Percentiles rank a stretch among this genome's conserved stretches.
Evolutionary conservation across 495 filamentous ascomycete species (phyloP).

Genomic region (Aspergillus cavernicola): DNA sequence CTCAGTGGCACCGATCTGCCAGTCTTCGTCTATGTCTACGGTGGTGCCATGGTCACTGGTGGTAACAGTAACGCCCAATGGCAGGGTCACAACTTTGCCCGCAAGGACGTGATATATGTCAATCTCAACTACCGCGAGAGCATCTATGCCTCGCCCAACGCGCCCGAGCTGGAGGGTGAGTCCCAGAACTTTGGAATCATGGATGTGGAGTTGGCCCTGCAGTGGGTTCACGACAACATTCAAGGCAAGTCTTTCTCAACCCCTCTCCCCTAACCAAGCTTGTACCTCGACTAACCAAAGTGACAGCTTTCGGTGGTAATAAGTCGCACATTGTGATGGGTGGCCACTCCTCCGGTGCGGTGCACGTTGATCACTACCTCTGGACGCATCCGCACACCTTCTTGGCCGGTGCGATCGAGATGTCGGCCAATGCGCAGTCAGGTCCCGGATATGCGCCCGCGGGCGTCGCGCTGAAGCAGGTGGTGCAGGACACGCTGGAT

Average conservation of each 20-base stretch:
- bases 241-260: conserved; percentile 14
- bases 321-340: conserved; percentile 25
- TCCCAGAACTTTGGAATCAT: conserved; percentile 29
- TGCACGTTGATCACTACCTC: conserved; percentile 27
- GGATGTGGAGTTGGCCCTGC: conserved; percentile 24
- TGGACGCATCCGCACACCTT: conserved; percentile 27
- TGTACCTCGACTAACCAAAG: background rate
- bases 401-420: conserved; percentile 26
- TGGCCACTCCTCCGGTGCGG: conserved; percentile 25
- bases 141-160: conserved; percentile 24
- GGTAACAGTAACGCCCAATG: conserved; percentile 24
- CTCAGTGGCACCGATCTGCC: conserved; percentile 15
- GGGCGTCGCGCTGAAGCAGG: conserved; percentile 20
- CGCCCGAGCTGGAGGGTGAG: conserved; percentile 23
- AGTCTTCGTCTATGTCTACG: conserved; percentile 29
- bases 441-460: conserved; percentile 19
- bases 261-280: background rate
- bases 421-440: conserved; percentile 27
- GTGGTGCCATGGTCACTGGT: conserved; percentile 25
- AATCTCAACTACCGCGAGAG: conserved; percentile 31
- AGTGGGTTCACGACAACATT: conserved; percentile 27
- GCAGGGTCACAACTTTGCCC: conserved; percentile 27
- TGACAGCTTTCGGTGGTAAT: conserved; percentile 23
- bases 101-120: conserved; percentile 28
- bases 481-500: conserved; percentile 20